Evolutionary conservation across 73 alveolate genomes (phyloP), one percentile per base, ranked within the genome.

Genomic region (Paramecium sexaurelia): DNA sequence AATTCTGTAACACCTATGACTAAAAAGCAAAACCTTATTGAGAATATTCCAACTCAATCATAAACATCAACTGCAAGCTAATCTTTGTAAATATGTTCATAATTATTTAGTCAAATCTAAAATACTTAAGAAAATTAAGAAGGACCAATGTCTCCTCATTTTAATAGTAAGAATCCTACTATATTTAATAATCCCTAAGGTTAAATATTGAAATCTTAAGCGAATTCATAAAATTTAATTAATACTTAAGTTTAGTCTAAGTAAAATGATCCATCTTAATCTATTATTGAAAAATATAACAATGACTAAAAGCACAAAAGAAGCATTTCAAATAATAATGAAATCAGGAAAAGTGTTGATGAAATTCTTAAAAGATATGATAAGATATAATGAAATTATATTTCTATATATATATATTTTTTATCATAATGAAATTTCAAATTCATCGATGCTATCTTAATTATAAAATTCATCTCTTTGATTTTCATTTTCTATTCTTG

Each of bases 351-450:
- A 24, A 78, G 73, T 40, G 73, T 78, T 3, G 90, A 78, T 78
- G 90, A 78, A 20, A 78, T 78, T 17, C 90, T 78, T 33, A 78
- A 78, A 43, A 39, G 90, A n/a, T 78, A 78, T 78, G 90, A 78
- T 11, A 78, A 43, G 41, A 78, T 24, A 39, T 29, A 78, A 41
- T 78, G 71, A 78, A 61, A 11, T 24, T 32, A 61, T 61, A 61
- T 61, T 26, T 61, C 83, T 29, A 61, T 29, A 24, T 61, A 32
- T 61, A 61, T 29, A 13, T 56, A 56, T 56, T 17, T 24, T 9
- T 61, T 15, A 61, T 61, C 43, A 61, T 61, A 29, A 61, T 61
- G 67, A 51, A 51, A 51, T 51, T 51, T 51, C 67, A 51, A 51
- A 51, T 51, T 51, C 67, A 51, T 51, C 67, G 1, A 3, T 26